A percentile compares a stretch with the other conserved stretches of the same genome.
Conservation (phyloP, 805 yeast species). For the Scheffersomyces lignosus region DNA sequence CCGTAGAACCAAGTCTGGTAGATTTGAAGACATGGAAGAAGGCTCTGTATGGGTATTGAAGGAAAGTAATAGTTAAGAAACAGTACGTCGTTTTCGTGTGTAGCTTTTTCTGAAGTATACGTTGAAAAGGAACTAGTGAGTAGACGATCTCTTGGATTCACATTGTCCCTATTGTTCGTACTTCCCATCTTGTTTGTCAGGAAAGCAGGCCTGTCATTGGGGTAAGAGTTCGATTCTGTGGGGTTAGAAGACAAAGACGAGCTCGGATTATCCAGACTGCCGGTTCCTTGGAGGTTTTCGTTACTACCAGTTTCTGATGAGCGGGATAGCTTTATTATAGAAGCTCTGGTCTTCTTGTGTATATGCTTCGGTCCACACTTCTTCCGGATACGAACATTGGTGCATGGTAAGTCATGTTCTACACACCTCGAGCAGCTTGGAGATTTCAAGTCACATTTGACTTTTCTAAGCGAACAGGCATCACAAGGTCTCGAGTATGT, state of each 20-base stretch:
- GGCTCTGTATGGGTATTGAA: conserved; percentile 15
- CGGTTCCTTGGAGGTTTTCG: too few species aligned
- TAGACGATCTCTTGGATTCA: too few species aligned
- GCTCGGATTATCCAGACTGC: too few species aligned
- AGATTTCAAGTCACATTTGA: conserved; percentile 28
- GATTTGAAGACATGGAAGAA: conserved; percentile 36
- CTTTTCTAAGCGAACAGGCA: conserved; percentile 38
- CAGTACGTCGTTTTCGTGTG: too few species aligned
- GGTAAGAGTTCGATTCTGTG: too few species aligned
- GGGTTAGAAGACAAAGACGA: neutral
- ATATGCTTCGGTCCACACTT: conserved; percentile 39
- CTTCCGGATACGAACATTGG: conserved; percentile 31
- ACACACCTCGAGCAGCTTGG: conserved; percentile 34
- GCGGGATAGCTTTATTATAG: conserved; percentile 4
- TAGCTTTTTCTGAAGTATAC: too few species aligned
- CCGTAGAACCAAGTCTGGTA: conserved; percentile 44
- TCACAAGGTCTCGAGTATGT: conserved; percentile 39
- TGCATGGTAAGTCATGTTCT: conserved; percentile 31
- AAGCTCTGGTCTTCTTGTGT: conserved; percentile 26
- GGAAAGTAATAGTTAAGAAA: neutral
- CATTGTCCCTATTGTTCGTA: too few species aligned
- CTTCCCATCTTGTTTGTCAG: too few species aligned
- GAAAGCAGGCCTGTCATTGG: too few species aligned
- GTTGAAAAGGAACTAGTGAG: too few species aligned
- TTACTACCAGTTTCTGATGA: too few species aligned